Evolutionary conservation across 441 rosid species (phyloP).

Genomic region (Biscutella laevigata): DNA sequence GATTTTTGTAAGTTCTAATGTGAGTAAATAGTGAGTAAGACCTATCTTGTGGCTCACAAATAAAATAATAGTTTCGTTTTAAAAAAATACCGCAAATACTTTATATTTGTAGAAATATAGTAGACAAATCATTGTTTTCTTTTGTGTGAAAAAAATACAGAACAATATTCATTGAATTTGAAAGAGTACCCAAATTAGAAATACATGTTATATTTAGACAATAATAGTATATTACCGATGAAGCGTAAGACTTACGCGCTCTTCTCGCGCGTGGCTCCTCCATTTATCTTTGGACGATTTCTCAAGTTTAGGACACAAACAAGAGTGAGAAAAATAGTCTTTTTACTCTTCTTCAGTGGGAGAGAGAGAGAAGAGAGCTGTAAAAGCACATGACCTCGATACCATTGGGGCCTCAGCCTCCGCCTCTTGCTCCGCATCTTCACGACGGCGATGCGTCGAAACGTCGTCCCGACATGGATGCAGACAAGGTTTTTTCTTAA

Average conservation of each 20-base stretch:
- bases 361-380: slow-evolving; percentile 18
- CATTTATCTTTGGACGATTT: background rate
- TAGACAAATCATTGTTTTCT: too few relatives aligned
- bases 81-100: too few relatives aligned
- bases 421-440: slow-evolving; percentile 21
- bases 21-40: too few relatives aligned
- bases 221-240: too few relatives aligned
- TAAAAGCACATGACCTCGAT: slow-evolving; percentile 45
- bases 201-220: too few relatives aligned
- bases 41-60: too few relatives aligned
- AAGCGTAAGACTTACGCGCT: background rate
- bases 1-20: too few relatives aligned
- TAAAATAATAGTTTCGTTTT: too few relatives aligned
- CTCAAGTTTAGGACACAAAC: slow-evolving; percentile 5
- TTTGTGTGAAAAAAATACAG: too few relatives aligned
- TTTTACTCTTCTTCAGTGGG: slow-evolving; percentile 12
- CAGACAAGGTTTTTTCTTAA: slow-evolving; percentile 39
- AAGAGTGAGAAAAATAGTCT: slow-evolving; percentile 5
- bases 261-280: background rate
- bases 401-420: slow-evolving; percentile 39
- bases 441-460: slow-evolving; percentile 31
- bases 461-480: slow-evolving; percentile 36
- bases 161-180: too few relatives aligned
- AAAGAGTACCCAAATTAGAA: too few relatives aligned
- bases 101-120: too few relatives aligned